Base-by-base conservation (phyloP, 257 asterid genomes). In the Osmanthus fragrans region DNA sequence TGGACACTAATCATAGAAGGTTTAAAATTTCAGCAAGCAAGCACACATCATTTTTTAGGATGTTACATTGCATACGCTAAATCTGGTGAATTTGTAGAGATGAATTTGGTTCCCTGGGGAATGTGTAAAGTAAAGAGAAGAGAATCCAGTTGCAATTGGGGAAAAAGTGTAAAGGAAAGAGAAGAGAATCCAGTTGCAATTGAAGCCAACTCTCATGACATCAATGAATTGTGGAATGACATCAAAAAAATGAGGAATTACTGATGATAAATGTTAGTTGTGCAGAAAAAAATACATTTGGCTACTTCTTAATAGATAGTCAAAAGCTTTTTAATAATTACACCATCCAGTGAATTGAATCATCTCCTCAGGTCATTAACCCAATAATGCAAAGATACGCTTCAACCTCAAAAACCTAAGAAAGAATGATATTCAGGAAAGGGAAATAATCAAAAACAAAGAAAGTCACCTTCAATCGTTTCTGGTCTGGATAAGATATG, bases 401-500 rank as follows among this genome's bases (percentile, higher is more conserved):
- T 18, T 16, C 33, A 60, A 13, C 67, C 67, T 23, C 18, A 51
- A 80, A 21, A 66, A 30, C 72, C 39, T 40, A 39, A 70, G 19
- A 42, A 67, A 73, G 40, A 65, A 54, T 34, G 0, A 36, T 39
- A 27, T 58, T 58, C 66, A n/a, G 49, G 21, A 56, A n/a, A 21
- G 36, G 29, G 34, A 83, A 37, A 76, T 25, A 60, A 29, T 40
- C 37, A 76, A 32, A 47, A 51, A 60, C 45, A 70, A 49, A 77
- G 16, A 71, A 36, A 36, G 1, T 80, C 79, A 93, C 99, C 98
- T 95, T 96, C 82, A 96, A 81, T 13, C 91, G 95, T 80, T 93
- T 96, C 82, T 90, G 94, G 72, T 96, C 99, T 5, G 92, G 93
- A 82, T 77, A 96, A 65, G 99, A 96, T 86, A 96, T 96, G 68